Conservation (phyloP, 139 green algal genomes). For the Nannochloris sp. region DNA sequence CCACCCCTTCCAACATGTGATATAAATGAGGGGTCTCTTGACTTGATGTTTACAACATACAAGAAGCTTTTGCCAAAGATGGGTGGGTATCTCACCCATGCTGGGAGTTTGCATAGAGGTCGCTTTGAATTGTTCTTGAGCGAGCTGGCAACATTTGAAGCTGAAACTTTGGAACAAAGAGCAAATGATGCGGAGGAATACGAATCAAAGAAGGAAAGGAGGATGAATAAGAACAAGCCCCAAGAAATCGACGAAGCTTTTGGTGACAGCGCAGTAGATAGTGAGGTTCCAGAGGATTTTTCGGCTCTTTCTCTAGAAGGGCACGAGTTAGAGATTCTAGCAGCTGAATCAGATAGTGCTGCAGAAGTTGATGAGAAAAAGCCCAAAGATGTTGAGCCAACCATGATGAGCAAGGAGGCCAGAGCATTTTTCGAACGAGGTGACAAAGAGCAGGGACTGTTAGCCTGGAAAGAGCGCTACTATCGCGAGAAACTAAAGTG, state of each 20-base stretch:
- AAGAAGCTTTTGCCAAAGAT: constrained; percentile 66
- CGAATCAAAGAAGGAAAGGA: constrained; percentile 45
- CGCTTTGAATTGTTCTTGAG: constrained; percentile 62
- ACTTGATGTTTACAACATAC: constrained; percentile 84
- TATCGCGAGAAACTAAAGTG: constrained; percentile 76
- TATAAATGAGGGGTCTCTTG: constrained; percentile 75
- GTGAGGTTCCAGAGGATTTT: no score
- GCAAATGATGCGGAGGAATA: constrained; percentile 73
- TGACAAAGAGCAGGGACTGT: constrained; percentile 42
- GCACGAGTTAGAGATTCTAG: constrained; percentile 32
- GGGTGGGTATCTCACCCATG: constrained; percentile 80
- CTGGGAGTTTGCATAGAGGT: constrained; percentile 48
- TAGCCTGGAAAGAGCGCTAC: constrained; percentile 70
- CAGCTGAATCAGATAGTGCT: constrained; percentile 24
- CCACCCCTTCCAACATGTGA: constrained; percentile 81
- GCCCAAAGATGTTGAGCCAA: constrained; percentile 33
- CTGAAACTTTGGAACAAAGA: constrained; percentile 59
- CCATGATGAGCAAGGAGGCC: constrained; percentile 77
- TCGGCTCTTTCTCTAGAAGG: not conserved
- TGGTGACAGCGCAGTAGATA: constrained; percentile 24
- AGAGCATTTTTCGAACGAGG: constrained; percentile 62
- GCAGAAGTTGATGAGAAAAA: not conserved
- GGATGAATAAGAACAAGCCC: not conserved
- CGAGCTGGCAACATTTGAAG: constrained; percentile 53
- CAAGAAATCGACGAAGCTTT: constrained; percentile 30